These are phyloP conservation scores for Nitzschia palea DNA, from an alignment of 108 stramenopile genomes.

Conservation along the genomic window DNA sequence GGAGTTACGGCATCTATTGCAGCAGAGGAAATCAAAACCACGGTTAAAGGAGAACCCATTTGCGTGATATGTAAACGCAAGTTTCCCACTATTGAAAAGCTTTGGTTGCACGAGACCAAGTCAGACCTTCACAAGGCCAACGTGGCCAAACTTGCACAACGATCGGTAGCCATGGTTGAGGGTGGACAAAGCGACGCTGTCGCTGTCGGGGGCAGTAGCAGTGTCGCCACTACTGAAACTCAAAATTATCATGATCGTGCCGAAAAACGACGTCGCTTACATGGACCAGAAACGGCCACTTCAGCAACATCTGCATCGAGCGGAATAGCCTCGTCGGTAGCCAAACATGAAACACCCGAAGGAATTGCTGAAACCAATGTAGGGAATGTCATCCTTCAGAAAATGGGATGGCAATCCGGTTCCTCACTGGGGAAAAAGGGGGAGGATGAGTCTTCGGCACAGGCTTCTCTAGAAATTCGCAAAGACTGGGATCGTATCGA, in stretches of 20 bases:
- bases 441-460: background rate
- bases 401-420: conserved; percentile 78
- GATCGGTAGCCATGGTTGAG: background rate
- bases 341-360: background rate
- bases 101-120: conserved; percentile 65
- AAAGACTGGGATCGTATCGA: conserved; percentile 88
- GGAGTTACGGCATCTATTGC: background rate
- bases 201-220: conserved; percentile 13
- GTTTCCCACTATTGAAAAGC: conserved; percentile 65
- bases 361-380: conserved; percentile 40
- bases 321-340: background rate
- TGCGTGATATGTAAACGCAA: conserved; percentile 75
- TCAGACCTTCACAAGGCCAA: conserved; percentile 81
- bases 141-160: conserved; percentile 45
- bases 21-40: conserved; percentile 36
- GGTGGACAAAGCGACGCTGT: background rate
- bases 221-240: conserved; percentile 6
- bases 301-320: background rate
- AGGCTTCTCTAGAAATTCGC: conserved; percentile 26
- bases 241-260: conserved; percentile 52
- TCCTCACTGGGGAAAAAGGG: conserved; percentile 31
- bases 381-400: conserved; percentile 81
- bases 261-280: conserved; percentile 42
- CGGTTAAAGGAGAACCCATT: conserved; percentile 68
- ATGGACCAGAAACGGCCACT: conserved; percentile 22